phyloP scores from a whole-genome alignment of 2,329 filamentous ascomycete species.

The Thelonectria olida region DNA sequence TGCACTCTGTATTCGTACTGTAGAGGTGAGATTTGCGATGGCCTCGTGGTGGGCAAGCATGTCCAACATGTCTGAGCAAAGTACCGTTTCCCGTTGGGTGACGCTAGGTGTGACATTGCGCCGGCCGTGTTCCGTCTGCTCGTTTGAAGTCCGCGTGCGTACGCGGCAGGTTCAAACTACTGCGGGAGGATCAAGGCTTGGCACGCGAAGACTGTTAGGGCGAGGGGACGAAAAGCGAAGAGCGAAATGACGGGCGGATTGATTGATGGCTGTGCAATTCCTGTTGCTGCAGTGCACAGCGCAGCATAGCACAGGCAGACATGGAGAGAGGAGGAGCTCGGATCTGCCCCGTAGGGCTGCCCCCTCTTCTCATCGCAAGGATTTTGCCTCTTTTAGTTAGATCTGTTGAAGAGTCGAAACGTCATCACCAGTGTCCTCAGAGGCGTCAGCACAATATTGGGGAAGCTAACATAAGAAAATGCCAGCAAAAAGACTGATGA shows the following conservation, averaged over 20 bases:
- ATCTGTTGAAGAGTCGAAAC: background rate
- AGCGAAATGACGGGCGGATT: too few relatives aligned
- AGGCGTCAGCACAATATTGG: too few relatives aligned
- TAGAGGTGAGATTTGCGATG: background rate
- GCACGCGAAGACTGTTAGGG: background rate
- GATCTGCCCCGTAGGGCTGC: slow-evolving; percentile 2
- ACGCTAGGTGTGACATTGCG: background rate
- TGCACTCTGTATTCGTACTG: background rate
- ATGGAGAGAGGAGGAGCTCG: background rate
- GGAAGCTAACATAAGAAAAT: too few relatives aligned
- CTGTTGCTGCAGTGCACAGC: too few relatives aligned
- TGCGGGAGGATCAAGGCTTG: slow-evolving; percentile 14
- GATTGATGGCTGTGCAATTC: too few relatives aligned
- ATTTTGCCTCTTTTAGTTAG: background rate
- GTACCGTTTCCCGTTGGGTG: background rate
- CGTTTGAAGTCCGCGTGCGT: slow-evolving; percentile 5
- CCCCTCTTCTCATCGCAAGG: background rate
- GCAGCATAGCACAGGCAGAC: too few relatives aligned
- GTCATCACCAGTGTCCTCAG: too few relatives aligned
- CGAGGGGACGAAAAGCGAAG: background rate
- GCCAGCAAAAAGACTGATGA: too few relatives aligned
- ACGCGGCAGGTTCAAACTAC: slow-evolving; percentile 7
- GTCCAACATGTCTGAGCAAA: background rate
- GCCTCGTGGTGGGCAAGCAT: too few relatives aligned
- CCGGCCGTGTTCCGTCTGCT: background rate